Percentiles rank a stretch among this genome's conserved stretches.
Evolutionary conservation across 1,139 yeast species (phyloP).

Genomic region (Trichomonascaceae sp.): DNA sequence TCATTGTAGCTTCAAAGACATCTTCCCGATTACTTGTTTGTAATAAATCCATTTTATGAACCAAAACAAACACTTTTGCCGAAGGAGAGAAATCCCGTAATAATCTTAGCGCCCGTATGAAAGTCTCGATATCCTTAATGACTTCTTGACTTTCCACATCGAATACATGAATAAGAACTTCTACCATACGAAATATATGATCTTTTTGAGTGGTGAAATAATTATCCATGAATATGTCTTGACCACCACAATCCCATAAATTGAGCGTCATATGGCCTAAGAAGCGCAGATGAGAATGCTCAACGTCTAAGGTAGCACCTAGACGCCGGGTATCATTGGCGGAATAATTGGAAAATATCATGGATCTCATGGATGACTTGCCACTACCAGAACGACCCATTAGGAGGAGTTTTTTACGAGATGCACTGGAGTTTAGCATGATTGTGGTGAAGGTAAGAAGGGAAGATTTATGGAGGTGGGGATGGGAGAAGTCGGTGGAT

Average conservation of each 20-base stretch:
- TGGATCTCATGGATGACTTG: constrained; percentile 94
- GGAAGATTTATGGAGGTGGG: background rate
- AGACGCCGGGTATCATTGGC: constrained; percentile 93
- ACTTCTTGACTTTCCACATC: constrained; percentile 93
- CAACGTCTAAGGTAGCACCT: constrained; percentile 97
- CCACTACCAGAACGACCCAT: constrained; percentile 97
- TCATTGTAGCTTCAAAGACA: constrained; percentile 77
- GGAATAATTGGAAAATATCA: constrained; percentile 86
- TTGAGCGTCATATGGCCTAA: constrained; percentile 93
- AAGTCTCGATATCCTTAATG: constrained; percentile 87
- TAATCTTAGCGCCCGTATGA: constrained; percentile 75
- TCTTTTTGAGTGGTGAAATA: constrained; percentile 82
- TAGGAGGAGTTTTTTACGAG: constrained; percentile 45
- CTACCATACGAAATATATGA: constrained; percentile 92
- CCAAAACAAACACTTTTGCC: constrained; percentile 83
- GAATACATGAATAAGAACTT: constrained; percentile 93
- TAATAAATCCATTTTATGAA: constrained; percentile 95
- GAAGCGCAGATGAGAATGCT: constrained; percentile 88
- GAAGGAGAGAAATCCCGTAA: constrained; percentile 81
- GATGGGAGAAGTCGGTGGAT: too few species aligned
- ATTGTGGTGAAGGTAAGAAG: background rate
- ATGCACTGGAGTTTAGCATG: constrained; percentile 8
- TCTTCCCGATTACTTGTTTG: constrained; percentile 83
- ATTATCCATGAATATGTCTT: constrained; percentile 94
- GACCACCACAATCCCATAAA: constrained; percentile 96